Percentiles rank a stretch among this genome's conserved stretches.
phyloP scores from a whole-genome alignment of 257 asterid genomes.

The Coffea eugenioides region DNA sequence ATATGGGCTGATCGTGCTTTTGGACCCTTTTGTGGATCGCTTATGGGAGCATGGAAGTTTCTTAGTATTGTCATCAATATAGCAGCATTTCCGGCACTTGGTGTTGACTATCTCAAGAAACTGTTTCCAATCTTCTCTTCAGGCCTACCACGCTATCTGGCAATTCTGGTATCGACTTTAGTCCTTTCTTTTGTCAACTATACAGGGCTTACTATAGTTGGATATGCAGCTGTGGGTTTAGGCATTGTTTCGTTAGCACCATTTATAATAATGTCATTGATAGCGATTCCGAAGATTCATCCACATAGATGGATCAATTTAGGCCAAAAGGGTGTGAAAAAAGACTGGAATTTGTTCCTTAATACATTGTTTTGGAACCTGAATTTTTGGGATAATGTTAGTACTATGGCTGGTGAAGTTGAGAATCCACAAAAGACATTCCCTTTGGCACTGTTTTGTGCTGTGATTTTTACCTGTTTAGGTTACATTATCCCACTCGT shows the following conservation, averaged over 20 bases:
- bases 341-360: conserved; percentile 62
- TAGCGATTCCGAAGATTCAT: conserved; percentile 62
- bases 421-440: conserved; percentile 57
- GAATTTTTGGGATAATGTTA: conserved; percentile 69
- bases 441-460: conserved; percentile 47
- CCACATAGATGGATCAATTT: conserved; percentile 60
- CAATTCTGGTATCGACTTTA: conserved; percentile 45
- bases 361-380: conserved; percentile 74
- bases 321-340: conserved; percentile 53
- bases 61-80: conserved; percentile 72
- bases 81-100: conserved; percentile 70
- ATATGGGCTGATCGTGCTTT: conserved; percentile 89
- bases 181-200: conserved; percentile 47
- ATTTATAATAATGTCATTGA: conserved; percentile 49
- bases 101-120: conserved; percentile 51
- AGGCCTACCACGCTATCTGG: conserved; percentile 41
- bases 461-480: conserved; percentile 60
- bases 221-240: conserved; percentile 53
- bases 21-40: conserved; percentile 77
- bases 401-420: conserved; percentile 78
- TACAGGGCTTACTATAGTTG: conserved; percentile 67
- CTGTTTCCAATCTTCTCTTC: conserved; percentile 52
- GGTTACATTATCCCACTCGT: conserved; percentile 56
- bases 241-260: conserved; percentile 66
- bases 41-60: conserved; percentile 80